phyloP scores from a whole-genome alignment of 352 stramenopile genomes.

The Pythium myriotylum region DNA sequence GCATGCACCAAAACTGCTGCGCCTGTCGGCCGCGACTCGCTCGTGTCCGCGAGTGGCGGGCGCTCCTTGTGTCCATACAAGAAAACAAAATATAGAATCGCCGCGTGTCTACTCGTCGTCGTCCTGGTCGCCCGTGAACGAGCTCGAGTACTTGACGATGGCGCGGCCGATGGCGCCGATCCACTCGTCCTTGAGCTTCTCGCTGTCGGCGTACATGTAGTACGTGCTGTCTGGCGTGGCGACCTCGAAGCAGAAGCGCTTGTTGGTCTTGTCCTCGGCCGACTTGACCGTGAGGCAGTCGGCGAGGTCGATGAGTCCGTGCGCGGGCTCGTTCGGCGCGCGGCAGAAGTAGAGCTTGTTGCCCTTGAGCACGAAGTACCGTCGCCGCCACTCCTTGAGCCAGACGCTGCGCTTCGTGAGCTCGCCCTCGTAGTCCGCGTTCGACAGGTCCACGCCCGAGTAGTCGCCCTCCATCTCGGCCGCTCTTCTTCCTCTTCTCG shows the following conservation, averaged over 20 bases:
- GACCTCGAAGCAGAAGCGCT: conserved; percentile 90
- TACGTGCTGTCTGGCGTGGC: conserved; percentile 88
- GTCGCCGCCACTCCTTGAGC: conserved; percentile 91
- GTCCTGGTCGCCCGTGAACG: conserved; percentile 93
- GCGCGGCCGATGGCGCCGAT: conserved; percentile 95
- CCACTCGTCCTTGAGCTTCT: conserved; percentile 93
- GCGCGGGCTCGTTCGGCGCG: conserved; percentile 68
- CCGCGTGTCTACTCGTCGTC: conserved; percentile 39
- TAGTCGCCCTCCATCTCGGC: conserved; percentile 70
- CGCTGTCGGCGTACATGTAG: conserved; percentile 92
- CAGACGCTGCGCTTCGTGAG: conserved; percentile 92
- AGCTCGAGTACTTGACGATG: conserved; percentile 97
- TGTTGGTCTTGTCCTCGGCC: conserved; percentile 92
- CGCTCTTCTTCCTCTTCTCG: not conserved
- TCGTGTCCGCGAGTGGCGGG: too few relatives aligned
- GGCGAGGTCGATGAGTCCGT: conserved; percentile 89
- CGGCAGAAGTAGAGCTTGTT: conserved; percentile 92
- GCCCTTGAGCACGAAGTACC: conserved; percentile 91
- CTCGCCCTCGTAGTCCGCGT: conserved; percentile 87
- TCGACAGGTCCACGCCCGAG: conserved; percentile 73
- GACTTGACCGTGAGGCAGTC: conserved; percentile 91
- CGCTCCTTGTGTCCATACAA: too few relatives aligned
- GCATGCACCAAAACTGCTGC: conserved; percentile 1
- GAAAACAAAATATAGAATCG: not conserved
- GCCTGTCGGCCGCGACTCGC: too few relatives aligned